Evolutionary conservation across 805 yeast species (phyloP), one percentile per base, ranked within the genome.

Genomic region (Yamadazyma olivae): DNA sequence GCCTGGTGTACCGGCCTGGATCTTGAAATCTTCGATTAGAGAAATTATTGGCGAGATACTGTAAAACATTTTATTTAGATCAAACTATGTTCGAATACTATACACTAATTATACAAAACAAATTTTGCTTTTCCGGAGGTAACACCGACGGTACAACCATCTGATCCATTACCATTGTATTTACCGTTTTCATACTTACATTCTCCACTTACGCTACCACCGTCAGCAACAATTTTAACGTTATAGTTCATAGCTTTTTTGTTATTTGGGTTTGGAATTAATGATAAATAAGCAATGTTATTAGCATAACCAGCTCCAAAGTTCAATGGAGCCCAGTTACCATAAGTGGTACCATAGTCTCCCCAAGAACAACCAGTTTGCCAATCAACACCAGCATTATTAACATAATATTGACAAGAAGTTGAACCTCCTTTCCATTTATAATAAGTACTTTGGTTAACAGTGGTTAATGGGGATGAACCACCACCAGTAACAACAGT

Each of bases 131-230:
- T 68, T 62, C 99, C 98, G 21, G 71, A 61, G 40, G 88, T 78
- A 46, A 91, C 95, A 48, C 95, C 81, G 47, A 83, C 95, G 36
- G 98, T 91, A 78, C 98, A 91, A 50, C 98, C 98, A 51, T 80
- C 88, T 30, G 81, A 43, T 47, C 88, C 87, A 43, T 64, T 64
- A 41, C 84, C 86, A 52, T 74, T 74, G 71, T 81, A 86, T 17
- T 51, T 39, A 50, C 98, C 98, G 56, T 85, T 70, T 54, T 74
- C 84, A 70, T 89, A 90, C 32, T 61, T 62, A 72, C 99, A 91
- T 31, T 73, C 67, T 43, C 98, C 97, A 49, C 70, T 70, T 30
- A 68, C 70, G 40, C 77, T 82, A 15, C 38, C 44, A 36, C 74
- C 75, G 49, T 54, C 56, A 39, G 56, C 68, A 28, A 61, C 61